These are phyloP conservation scores for Penicillium sp. DNA, from an alignment of 2,329 filamentous ascomycete species.

Conservation along the genomic window DNA sequence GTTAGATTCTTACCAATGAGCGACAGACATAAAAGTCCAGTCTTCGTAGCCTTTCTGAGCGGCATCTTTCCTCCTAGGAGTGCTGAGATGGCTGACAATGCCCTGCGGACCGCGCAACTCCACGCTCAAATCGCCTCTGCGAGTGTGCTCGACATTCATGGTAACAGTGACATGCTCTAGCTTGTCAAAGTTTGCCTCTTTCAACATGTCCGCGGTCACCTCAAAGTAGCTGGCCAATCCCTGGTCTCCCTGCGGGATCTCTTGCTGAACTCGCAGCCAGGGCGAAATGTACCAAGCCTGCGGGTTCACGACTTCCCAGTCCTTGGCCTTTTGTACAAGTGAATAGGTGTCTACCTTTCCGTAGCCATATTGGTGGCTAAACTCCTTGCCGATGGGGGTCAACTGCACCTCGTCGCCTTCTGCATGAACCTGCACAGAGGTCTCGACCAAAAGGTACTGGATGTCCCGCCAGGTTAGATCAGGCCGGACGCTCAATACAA, in stretches of 20 bases:
- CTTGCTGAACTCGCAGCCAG: slow-evolving; percentile 84
- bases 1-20: slow-evolving; percentile 74
- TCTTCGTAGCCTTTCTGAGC: slow-evolving; percentile 71
- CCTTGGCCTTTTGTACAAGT: slow-evolving; percentile 79
- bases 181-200: slow-evolving; percentile 75
- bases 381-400: slow-evolving; percentile 76
- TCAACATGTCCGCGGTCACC: slow-evolving; percentile 75
- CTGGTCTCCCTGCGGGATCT: slow-evolving; percentile 77
- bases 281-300: slow-evolving; percentile 94
- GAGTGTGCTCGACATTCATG: slow-evolving; percentile 89
- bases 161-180: slow-evolving; percentile 95
- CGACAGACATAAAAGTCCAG: slow-evolving; percentile 99
- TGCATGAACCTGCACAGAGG: slow-evolving; percentile 73
- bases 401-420: slow-evolving; percentile 75
- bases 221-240: slow-evolving; percentile 78
- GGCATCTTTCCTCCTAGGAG: slow-evolving; percentile 66
- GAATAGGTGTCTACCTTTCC: slow-evolving; percentile 88
- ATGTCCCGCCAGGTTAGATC: slow-evolving; percentile 91
- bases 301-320: slow-evolving; percentile 84
- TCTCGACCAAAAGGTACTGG: slow-evolving; percentile 84
- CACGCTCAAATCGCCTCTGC: slow-evolving; percentile 86
- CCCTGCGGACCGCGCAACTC: slow-evolving; percentile 82
- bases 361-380: slow-evolving; percentile 92
- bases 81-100: slow-evolving; percentile 78
- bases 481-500: slow-evolving; percentile 78